Evolutionary conservation across 1,284 basidiomycete species (phyloP).

Genomic region (Heimioporus retisporus): DNA sequence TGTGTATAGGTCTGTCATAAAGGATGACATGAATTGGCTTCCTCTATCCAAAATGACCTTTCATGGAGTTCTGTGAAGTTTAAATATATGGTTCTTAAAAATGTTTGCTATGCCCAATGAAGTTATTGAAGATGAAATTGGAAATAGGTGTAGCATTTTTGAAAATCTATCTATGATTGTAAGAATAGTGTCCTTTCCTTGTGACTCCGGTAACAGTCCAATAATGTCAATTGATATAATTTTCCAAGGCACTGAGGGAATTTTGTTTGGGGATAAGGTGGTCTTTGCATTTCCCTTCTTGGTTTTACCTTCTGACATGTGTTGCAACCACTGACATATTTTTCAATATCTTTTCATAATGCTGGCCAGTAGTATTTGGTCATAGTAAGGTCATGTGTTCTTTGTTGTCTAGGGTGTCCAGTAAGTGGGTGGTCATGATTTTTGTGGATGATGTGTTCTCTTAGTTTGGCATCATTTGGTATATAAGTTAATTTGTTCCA

Average conservation of each 20-base stretch:
- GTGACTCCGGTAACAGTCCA: conserved; percentile 37
- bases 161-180: conserved; percentile 50
- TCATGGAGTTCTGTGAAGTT: conserved; percentile 25
- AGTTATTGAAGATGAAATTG: neutral
- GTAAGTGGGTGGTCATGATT: no score
- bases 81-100: conserved; percentile 36
- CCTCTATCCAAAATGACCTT: conserved; percentile 32
- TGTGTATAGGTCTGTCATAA: conserved; percentile 40
- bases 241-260: neutral
- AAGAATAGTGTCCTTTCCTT: conserved; percentile 48
- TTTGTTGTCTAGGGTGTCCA: neutral
- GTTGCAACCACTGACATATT: conserved; percentile 1
- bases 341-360: neutral
- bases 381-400: neutral
- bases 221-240: neutral
- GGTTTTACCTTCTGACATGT: conserved; percentile 1
- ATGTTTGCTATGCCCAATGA: neutral
- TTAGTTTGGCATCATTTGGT: no score
- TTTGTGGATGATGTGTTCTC: no score
- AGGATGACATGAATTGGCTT: conserved; percentile 43
- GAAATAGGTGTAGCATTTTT: conserved; percentile 25
- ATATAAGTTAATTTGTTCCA: no score
- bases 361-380: conserved; percentile 6
- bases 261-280: neutral
- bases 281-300: neutral